Percentiles rank a stretch among this genome's conserved stretches.
These are phyloP conservation scores for Blastobotrys apis DNA, from an alignment of 1,139 yeast species.

Conservation along the genomic window DNA sequence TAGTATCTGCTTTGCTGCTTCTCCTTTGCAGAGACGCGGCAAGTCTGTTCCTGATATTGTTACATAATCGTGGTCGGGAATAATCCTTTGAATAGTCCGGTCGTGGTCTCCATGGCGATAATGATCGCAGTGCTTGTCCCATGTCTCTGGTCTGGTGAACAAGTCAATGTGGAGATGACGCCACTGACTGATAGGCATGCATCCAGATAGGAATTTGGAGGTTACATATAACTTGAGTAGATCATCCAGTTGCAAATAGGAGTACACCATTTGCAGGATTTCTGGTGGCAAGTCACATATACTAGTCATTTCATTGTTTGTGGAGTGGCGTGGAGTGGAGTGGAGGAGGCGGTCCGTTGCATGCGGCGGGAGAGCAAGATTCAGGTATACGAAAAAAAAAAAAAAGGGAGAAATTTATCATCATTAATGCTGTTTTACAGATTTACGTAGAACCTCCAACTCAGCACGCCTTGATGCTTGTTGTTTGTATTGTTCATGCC, in stretches of 20 bases:
- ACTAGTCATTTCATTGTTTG: not conserved
- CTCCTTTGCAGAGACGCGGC: slow-evolving; percentile 6
- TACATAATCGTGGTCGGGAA: not conserved
- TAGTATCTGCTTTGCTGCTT: slow-evolving; percentile 7
- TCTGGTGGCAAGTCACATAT: slow-evolving; percentile 10
- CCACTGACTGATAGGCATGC: slow-evolving; percentile 7
- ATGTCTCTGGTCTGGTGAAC: slow-evolving; percentile 2
- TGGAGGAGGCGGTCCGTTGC: not conserved
- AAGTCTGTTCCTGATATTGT: not conserved
- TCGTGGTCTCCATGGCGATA: slow-evolving; percentile 8
- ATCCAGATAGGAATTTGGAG: slow-evolving; percentile 1
- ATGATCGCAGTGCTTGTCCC: slow-evolving; percentile 11
- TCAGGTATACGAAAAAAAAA: not conserved
- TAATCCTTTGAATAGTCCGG: slow-evolving; percentile 2
- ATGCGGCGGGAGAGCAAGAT: not conserved
- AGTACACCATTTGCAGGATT: slow-evolving; percentile 7
- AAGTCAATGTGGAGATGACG: slow-evolving; percentile 9
- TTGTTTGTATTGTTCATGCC: slow-evolving; percentile 25
- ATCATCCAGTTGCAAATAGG: slow-evolving; percentile 4
- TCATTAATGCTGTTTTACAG: not conserved
- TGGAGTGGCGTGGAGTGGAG: not conserved
- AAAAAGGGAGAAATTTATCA: not conserved
- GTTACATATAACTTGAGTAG: slow-evolving; percentile 8
- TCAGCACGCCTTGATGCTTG: slow-evolving; percentile 1
- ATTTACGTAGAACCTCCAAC: not conserved